phyloP scores from a whole-genome alignment of 371 early-diverging fungal genomes.

The Mortierella sp. region DNA sequence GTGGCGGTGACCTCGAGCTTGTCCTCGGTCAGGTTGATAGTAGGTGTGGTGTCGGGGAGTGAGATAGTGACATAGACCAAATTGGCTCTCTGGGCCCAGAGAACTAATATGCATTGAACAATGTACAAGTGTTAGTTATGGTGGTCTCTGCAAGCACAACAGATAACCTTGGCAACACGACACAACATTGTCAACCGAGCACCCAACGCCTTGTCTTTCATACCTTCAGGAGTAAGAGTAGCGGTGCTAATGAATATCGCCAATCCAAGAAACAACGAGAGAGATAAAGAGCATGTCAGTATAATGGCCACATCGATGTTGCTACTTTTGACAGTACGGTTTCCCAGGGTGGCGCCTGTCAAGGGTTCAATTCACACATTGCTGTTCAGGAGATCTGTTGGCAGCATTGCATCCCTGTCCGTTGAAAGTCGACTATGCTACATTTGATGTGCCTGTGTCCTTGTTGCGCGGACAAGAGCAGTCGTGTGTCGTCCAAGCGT shows the following conservation, averaged over 20 bases:
- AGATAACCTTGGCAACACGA: neutral
- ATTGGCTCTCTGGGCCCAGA: conserved; percentile 94
- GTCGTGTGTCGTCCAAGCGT: neutral
- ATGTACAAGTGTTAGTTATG: neutral
- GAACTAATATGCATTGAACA: conserved; percentile 72
- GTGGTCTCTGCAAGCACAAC: neutral
- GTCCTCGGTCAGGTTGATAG: conserved; percentile 67
- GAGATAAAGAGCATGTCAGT: neutral
- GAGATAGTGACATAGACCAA: conserved; percentile 90
- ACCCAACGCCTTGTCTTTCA: neutral
- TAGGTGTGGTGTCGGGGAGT: conserved; percentile 79
- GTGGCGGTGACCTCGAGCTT: conserved; percentile 74
- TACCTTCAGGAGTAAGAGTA: conserved; percentile 53
- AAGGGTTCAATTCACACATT: neutral
- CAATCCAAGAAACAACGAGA: neutral
- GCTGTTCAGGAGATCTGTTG: conserved; percentile 1
- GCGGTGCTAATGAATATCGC: conserved; percentile 9
- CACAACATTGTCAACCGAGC: neutral
- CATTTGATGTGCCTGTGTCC: neutral
- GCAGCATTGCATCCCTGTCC: neutral
- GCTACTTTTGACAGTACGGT: too few relatives aligned
- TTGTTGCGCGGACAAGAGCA: neutral
- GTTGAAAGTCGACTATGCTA: neutral
- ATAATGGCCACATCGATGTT: neutral
- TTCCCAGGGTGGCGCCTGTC: neutral